Base-by-base conservation (phyloP, 331 rosid species). In the Quercus lobata region DNA sequence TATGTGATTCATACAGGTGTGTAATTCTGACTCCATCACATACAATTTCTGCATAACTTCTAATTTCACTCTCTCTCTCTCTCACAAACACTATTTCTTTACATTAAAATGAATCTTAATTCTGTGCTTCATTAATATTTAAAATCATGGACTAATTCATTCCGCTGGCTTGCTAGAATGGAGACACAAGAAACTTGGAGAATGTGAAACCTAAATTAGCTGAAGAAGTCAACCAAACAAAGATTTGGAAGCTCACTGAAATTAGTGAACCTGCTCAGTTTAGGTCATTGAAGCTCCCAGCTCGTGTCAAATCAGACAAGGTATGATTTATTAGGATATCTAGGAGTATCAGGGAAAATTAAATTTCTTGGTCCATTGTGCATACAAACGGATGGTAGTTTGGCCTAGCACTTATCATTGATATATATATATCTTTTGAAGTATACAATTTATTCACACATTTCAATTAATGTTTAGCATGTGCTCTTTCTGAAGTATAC, bases 231-330 rank as follows among this genome's bases (percentile, higher is more conserved):
- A 61, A 46, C 32, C 74, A 30, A 53, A 57, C 84, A n/a, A 80
- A 66, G 75, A 10, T 32, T 44, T 75, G 76, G 79, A 80, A 66
- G 79, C 57, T 74, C 30, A 15, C 63, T 29, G 80, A 81, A 69
- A 55, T 81, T 29, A 81, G 70, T 21, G 84, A 81, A 44, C 71
- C 76, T 30, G 15, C 80, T 17, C 76, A 75, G 71, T 57, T 66
- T 75, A 73, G 76, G 78, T 56, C 72, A 17, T 74, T 75, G 63
- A 75, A 75, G 66, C 84, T 81, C 35, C 34, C 80, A 56, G 46
- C 79, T 52, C 27, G 58, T 12, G 19, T 25, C 35, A 74, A 29
- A 34, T 7, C 53, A 53, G 83, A 74, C 73, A 74, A 80, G 83
- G 83, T 80, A 54, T 15, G 22, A 17, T 68, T 35, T 68, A 49